Evolutionary conservation across 768 basidiomycete genomes (phyloP), one percentile per base, ranked within the genome.

Genomic region (Leccinellum luteum): DNA sequence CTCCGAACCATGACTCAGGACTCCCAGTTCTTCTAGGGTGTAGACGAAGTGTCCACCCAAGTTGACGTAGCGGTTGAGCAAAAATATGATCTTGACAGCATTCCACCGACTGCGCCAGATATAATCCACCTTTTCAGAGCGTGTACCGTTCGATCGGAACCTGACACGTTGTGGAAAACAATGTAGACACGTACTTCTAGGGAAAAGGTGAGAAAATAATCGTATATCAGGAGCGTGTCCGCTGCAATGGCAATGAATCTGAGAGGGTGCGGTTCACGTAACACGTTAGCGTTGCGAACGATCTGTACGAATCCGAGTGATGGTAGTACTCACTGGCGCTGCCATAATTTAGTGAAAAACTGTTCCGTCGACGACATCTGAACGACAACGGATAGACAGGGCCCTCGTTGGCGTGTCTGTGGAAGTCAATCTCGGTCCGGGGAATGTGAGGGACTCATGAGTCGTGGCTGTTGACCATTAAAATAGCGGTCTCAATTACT

Each of bases 51-150:
- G 66, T 15, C 54, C 54, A 10, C 49, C 31, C 8, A 66, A 21
- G 6, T 56, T 56, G 9, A 54, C 55, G 9, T 66, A 67, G 28
- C 65, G 63, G 45, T 57, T 64, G 55, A 65, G 15, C 4, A 66
- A 49, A 49, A 66, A 66, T 14, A 56, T 4, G 17, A 30, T 25
- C 32, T 66, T 66, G 17, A 49, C 51, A 19, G 30, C 8, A 10
- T 15, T n/a, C 60, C 65, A 58, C n/a, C 52, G 62, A 19, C 60
- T 19, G 6, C 15, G 15, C 59, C 65, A 59, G 25, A 54, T 50
- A 30, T 55, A 55, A 27, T 49, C 54, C 27, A 63, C 30, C 58
- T 64, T 53, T 12, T 6, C 5, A 34, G 2, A 31, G 10, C 6
- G 35, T 35, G n/a, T 6, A 41, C 19, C 38, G n/a, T 41, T 60